Conservation (phyloP, 2,329 filamentous ascomycete genomes). For the Penicillium sp. region DNA sequence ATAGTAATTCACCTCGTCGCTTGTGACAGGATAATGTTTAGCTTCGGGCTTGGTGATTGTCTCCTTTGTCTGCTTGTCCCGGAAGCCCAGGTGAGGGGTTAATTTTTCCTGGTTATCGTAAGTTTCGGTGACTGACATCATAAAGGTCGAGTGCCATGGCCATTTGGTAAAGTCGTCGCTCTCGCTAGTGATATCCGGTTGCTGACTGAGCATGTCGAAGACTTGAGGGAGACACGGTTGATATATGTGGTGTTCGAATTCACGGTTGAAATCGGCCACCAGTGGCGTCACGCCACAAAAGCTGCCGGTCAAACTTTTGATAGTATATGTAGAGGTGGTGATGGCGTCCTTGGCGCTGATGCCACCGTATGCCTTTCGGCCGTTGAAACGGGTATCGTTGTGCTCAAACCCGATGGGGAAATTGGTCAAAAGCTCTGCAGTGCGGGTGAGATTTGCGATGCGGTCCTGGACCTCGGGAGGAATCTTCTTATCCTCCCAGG, state of each 20-base stretch:
- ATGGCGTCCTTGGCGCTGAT: slow-evolving; percentile 44
- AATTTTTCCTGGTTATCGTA: slow-evolving; percentile 34
- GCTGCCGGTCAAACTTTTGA: slow-evolving; percentile 46
- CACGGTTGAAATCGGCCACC: slow-evolving; percentile 46
- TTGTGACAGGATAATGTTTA: slow-evolving; percentile 29
- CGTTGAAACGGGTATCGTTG: slow-evolving; percentile 17
- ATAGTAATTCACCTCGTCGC: slow-evolving; percentile 33
- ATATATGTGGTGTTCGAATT: slow-evolving; percentile 45
- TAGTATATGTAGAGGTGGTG: slow-evolving; percentile 46
- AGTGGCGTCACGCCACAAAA: slow-evolving; percentile 47
- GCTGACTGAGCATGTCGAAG: slow-evolving; percentile 27
- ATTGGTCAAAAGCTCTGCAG: slow-evolving; percentile 31
- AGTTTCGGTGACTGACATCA: slow-evolving; percentile 34
- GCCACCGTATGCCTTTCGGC: slow-evolving; percentile 38
- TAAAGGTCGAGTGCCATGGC: slow-evolving; percentile 36
- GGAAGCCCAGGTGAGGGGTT: slow-evolving; percentile 30
- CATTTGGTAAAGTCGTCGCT: slow-evolving; percentile 31
- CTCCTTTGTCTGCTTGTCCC: slow-evolving; percentile 30
- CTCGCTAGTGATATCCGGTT: slow-evolving; percentile 22
- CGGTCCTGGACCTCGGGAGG: slow-evolving; percentile 31
- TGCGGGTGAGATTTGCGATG: slow-evolving; percentile 31
- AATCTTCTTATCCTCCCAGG: slow-evolving; percentile 36
- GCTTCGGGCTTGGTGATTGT: slow-evolving; percentile 23
- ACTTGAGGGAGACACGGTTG: slow-evolving; percentile 48
- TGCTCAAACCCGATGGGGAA: slow-evolving; percentile 28